Conservation (phyloP, 2,329 filamentous ascomycete genomes). For the Epichloe elymi region DNA sequence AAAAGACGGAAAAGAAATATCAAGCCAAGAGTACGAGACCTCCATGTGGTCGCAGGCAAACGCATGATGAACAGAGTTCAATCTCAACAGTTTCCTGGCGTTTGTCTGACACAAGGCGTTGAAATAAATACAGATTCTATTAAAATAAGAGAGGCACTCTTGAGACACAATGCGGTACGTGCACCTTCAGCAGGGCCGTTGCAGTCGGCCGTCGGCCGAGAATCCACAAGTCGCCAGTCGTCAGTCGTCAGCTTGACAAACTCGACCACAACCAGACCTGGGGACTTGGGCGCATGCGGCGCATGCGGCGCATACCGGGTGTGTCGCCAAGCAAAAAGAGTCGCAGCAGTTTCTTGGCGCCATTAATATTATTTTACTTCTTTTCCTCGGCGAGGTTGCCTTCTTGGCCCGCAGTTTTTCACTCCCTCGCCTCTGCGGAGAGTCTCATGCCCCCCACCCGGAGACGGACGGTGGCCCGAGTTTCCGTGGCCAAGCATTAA, state of each 20-base stretch:
- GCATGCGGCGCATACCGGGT: too few species aligned
- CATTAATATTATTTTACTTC: too few species aligned
- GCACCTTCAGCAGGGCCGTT: not conserved
- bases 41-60: too few species aligned
- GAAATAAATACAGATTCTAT: not conserved
- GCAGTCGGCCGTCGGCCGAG: not conserved
- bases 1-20: not conserved
- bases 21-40: not conserved
- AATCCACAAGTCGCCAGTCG: not conserved
- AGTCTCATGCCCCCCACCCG: not conserved
- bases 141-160: not conserved
- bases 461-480: not conserved
- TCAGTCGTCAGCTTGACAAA: too few species aligned
- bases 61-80: too few species aligned
- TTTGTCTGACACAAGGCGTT: not conserved
- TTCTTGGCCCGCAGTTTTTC: too few species aligned
- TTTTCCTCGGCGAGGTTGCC: too few species aligned
- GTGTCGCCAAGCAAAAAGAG: too few species aligned
- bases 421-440: too few species aligned
- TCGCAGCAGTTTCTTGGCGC: too few species aligned
- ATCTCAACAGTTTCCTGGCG: not conserved
- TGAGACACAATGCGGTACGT: conserved; percentile 2
- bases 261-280: too few species aligned
- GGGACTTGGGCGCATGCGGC: too few species aligned
- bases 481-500: not conserved